phyloP scores from a whole-genome alignment of 345 rosid genomes.

The Euphorbia peplus region DNA sequence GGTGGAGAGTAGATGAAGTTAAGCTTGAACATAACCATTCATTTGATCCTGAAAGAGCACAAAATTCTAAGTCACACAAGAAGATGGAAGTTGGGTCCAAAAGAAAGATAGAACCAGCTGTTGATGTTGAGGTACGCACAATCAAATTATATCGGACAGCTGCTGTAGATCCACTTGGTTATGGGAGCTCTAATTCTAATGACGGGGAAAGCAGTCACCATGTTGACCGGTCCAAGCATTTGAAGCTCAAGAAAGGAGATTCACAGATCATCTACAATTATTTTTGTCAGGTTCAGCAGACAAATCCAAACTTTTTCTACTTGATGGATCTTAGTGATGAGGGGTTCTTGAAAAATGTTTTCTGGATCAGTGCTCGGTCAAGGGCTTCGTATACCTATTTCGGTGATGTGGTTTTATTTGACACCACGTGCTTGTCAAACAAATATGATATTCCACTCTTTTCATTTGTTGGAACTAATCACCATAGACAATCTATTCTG shows the following conservation, averaged over 20 bases:
- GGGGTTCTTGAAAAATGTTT: conserved; percentile 57
- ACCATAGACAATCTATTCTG: conserved; percentile 56
- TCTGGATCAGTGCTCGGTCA: conserved; percentile 62
- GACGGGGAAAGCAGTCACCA: conserved; percentile 26
- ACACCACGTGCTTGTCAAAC: conserved; percentile 46
- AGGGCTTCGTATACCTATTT: conserved; percentile 58
- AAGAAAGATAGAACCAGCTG: conserved; percentile 43
- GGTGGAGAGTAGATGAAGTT: conserved; percentile 32
- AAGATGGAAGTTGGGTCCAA: conserved; percentile 43
- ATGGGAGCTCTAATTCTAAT: conserved; percentile 32
- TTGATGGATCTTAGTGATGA: conserved; percentile 70
- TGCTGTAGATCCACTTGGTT: conserved; percentile 49
- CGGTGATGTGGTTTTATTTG: conserved; percentile 50
- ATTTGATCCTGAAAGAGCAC: conserved; percentile 26
- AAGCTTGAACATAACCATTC: conserved; percentile 28
- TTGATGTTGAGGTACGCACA: conserved; percentile 52
- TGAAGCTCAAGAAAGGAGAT: conserved; percentile 60
- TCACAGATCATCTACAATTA: conserved; percentile 51
- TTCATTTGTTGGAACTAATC: conserved; percentile 58
- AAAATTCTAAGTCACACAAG: conserved; percentile 36
- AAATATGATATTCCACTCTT: conserved; percentile 62
- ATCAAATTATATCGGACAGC: conserved; percentile 55
- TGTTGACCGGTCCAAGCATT: conserved; percentile 33
- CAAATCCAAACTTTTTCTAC: conserved; percentile 60
- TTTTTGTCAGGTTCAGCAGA: conserved; percentile 63